phyloP scores from a whole-genome alignment of 768 basidiomycete species.

The Tylopilus sp. region DNA sequence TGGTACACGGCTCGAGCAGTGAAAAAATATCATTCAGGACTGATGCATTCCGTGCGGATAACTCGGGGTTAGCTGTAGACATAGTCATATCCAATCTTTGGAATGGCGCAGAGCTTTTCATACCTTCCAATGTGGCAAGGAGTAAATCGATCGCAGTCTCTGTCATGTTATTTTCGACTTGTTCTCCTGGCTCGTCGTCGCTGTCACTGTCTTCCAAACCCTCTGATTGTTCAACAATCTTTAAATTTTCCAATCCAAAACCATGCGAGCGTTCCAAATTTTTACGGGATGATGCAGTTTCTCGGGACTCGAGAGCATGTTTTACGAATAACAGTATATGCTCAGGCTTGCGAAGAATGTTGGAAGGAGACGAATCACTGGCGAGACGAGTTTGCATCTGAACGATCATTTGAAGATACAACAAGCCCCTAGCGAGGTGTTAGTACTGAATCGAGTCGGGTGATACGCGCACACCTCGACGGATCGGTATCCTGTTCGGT shows the following conservation, averaged over 20 bases:
- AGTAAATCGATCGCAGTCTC: slow-evolving; percentile 79
- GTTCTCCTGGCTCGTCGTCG: slow-evolving; percentile 47
- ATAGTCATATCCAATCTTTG: neutral
- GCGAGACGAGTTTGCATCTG: slow-evolving; percentile 75
- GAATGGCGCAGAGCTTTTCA: neutral
- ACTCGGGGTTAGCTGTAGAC: slow-evolving; percentile 45
- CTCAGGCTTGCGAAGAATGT: slow-evolving; percentile 57
- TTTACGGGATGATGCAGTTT: neutral
- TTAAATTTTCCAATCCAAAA: slow-evolving; percentile 35
- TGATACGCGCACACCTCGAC: slow-evolving; percentile 15
- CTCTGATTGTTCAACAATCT: slow-evolving; percentile 36
- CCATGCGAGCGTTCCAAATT: slow-evolving; percentile 10
- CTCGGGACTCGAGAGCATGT: slow-evolving; percentile 59
- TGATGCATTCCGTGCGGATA: slow-evolving; percentile 59
- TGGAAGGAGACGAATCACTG: slow-evolving; percentile 48
- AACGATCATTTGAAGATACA: slow-evolving; percentile 77
- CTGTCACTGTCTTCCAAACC: slow-evolving; percentile 51
- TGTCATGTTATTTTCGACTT: slow-evolving; percentile 59
- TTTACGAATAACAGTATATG: slow-evolving; percentile 83
- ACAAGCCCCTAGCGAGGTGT: slow-evolving; percentile 48
- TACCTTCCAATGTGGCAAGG: slow-evolving; percentile 85
- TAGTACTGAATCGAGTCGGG: neutral
- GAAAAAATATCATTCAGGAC: slow-evolving; percentile 69
- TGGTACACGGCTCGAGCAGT: slow-evolving; percentile 56
- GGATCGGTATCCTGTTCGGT: slow-evolving; percentile 21